A percentile compares a stretch with the other conserved stretches of the same genome.
Evolutionary conservation across 2,329 filamentous ascomycete species (phyloP).

Genomic region (Apiospora rasikravindrae): DNA sequence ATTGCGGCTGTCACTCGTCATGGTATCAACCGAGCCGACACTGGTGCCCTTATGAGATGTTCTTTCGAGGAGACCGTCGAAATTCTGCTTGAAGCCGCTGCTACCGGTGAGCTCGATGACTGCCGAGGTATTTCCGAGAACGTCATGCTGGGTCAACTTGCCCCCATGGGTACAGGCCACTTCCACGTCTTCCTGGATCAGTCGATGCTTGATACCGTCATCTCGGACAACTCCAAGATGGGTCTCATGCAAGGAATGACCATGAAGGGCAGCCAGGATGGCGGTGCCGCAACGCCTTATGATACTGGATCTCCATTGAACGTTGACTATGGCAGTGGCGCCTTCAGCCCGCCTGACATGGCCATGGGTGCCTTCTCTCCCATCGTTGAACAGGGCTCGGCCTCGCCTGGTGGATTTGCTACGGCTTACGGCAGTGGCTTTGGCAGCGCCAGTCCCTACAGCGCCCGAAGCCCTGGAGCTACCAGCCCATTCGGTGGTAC

Average conservation of each 20-base stretch:
- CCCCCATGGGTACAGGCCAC: conserved; percentile 95
- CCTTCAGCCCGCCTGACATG: conserved; percentile 60
- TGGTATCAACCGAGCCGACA: conserved; percentile 97
- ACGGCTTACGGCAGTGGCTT: conserved; percentile 62
- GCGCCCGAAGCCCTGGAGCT: conserved; percentile 69
- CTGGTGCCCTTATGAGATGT: conserved; percentile 97
- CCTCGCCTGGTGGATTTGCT: conserved; percentile 69
- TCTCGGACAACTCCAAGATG: conserved; percentile 88
- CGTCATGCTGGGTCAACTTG: conserved; percentile 96
- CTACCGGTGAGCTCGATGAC: conserved; percentile 93
- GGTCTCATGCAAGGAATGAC: conserved; percentile 81
- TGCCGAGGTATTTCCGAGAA: conserved; percentile 99
- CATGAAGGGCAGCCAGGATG: conserved; percentile 74
- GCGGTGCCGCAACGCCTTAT: conserved; percentile 92
- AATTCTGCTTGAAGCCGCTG: conserved; percentile 94
- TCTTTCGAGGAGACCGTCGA: conserved; percentile 99
- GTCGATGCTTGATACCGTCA: conserved; percentile 93
- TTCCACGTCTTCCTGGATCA: conserved; percentile 94
- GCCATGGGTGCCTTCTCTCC: conserved; percentile 74
- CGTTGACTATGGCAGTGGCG: conserved; percentile 65
- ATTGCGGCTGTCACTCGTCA: conserved; percentile 97
- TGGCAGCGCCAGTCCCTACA: conserved; percentile 68
- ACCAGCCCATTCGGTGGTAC: conserved; percentile 78
- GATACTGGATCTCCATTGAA: conserved; percentile 80
- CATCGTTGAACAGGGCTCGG: conserved; percentile 76